A percentile compares a stretch with the other conserved stretches of the same genome.
phyloP scores from a whole-genome alignment of 805 yeast genomes.

The Schwanniomyces sp. region DNA sequence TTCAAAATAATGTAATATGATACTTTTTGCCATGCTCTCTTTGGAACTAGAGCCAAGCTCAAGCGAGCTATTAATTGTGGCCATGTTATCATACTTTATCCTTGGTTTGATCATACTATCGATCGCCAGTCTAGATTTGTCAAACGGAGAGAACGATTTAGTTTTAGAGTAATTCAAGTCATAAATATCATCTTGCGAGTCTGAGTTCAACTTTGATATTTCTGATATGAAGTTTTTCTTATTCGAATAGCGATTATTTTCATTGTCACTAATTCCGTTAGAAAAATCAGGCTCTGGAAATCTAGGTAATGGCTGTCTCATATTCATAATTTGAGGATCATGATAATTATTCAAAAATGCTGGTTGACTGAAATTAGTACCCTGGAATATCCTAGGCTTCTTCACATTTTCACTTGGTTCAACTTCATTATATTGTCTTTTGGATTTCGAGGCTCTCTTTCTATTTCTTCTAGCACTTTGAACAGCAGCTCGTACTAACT shows the following conservation, averaged over 20 bases:
- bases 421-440: conserved; percentile 3
- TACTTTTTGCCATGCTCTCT: conserved; percentile 8
- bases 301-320: not conserved
- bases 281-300: not conserved
- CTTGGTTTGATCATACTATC: conserved; percentile 47
- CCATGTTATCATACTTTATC: conserved; percentile 4
- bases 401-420: not conserved
- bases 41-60: not conserved
- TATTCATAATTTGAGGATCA: not conserved
- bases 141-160: conserved; percentile 27
- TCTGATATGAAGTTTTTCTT: conserved; percentile 29
- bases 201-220: conserved; percentile 32
- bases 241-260: not conserved
- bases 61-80: not conserved
- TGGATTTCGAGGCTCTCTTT: conserved; percentile 53
- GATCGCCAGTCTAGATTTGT: conserved; percentile 47
- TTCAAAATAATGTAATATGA: conserved; percentile 43
- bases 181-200: conserved; percentile 30
- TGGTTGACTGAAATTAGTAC: not conserved
- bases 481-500: conserved; percentile 87
- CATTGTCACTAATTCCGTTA: not conserved
- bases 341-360: not conserved
- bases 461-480: conserved; percentile 91
- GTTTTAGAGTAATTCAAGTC: conserved; percentile 34
- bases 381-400: not conserved